Percentiles rank a stretch among this genome's conserved stretches.
phyloP scores from a whole-genome alignment of 2,329 filamentous ascomycete species.

The Aspergillus arachidicola region DNA sequence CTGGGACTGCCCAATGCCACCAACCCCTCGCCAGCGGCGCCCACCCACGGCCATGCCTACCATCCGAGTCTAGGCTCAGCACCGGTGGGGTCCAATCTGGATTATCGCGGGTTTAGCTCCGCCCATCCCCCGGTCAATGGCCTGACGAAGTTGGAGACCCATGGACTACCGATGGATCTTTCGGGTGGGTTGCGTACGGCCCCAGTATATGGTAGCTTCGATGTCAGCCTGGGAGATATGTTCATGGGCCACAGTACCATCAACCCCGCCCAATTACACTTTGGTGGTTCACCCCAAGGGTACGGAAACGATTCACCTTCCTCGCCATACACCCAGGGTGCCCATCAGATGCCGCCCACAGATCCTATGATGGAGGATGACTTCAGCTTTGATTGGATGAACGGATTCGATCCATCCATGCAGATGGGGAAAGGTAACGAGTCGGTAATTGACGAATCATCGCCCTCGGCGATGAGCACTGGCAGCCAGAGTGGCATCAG shows the following conservation, averaged over 20 bases:
- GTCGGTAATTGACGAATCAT: slow-evolving; percentile 85
- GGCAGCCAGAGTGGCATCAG: slow-evolving; percentile 79
- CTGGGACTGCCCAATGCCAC: slow-evolving; percentile 62
- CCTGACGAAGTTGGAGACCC: slow-evolving; percentile 81
- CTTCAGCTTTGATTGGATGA: slow-evolving; percentile 81
- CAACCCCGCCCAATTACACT: slow-evolving; percentile 74
- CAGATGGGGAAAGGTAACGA: slow-evolving; percentile 71
- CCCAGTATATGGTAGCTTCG: slow-evolving; percentile 69
- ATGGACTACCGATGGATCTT: slow-evolving; percentile 68
- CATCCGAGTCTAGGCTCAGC: slow-evolving; percentile 75
- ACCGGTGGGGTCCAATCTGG: slow-evolving; percentile 55
- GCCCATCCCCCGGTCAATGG: slow-evolving; percentile 60
- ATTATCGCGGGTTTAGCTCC: slow-evolving; percentile 68
- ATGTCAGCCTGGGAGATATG: slow-evolving; percentile 70
- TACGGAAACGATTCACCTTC: slow-evolving; percentile 44
- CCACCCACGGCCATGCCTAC: slow-evolving; percentile 58
- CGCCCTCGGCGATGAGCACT: slow-evolving; percentile 92
- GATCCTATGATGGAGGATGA: slow-evolving; percentile 67
- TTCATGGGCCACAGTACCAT: slow-evolving; percentile 69
- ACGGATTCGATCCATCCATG: slow-evolving; percentile 78
- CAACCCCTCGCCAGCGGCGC: slow-evolving; percentile 22
- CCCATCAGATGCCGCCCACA: slow-evolving; percentile 57
- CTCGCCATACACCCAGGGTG: slow-evolving; percentile 44
- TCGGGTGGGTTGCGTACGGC: slow-evolving; percentile 75
- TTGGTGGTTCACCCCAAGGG: slow-evolving; percentile 71